Percentiles rank a stretch among this genome's conserved stretches.
Conservation (phyloP, 2,329 filamentous ascomycete species). For the Ophiostoma sp. region DNA sequence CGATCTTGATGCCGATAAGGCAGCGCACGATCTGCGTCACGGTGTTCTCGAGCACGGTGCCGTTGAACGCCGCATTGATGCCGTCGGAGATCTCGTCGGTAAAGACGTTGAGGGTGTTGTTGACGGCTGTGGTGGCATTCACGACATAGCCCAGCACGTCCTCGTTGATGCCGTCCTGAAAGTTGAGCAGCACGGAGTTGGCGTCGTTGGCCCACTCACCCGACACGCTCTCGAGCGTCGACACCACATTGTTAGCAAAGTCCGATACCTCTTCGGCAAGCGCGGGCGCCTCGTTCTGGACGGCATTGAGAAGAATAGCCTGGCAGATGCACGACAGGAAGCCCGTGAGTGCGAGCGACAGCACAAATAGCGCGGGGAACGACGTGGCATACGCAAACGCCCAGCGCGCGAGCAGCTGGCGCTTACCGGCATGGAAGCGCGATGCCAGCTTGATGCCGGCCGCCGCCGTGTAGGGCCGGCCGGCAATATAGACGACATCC, state of each 20-base stretch:
- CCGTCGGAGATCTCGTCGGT: constrained; percentile 68
- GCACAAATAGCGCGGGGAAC: constrained; percentile 74
- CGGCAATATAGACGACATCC: constrained; percentile 84
- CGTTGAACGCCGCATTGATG: constrained; percentile 72
- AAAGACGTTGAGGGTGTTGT: constrained; percentile 78
- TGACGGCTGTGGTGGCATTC: constrained; percentile 74
- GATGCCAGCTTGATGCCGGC: constrained; percentile 65
- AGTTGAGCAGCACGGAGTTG: constrained; percentile 58
- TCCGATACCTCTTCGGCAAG: constrained; percentile 68
- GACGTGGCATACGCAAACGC: constrained; percentile 83
- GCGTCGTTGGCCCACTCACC: constrained; percentile 69
- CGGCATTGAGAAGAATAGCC: constrained; percentile 64
- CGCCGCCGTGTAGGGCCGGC: constrained; percentile 68
- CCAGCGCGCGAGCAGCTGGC: constrained; percentile 74
- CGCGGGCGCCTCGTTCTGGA: constrained; percentile 70
- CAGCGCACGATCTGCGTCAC: constrained; percentile 78
- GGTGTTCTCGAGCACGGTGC: constrained; percentile 71
- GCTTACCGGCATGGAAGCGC: constrained; percentile 51
- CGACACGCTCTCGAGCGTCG: constrained; percentile 66
- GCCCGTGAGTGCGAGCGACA: constrained; percentile 75
- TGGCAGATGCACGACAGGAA: constrained; percentile 80
- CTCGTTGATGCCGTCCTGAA: constrained; percentile 65
- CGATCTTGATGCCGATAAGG: constrained; percentile 80
- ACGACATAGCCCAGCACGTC: constrained; percentile 84
- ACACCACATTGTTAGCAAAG: constrained; percentile 73